phyloP scores from a whole-genome alignment of 164 flowering plant genomes.

The Kingdonia uniflora region DNA sequence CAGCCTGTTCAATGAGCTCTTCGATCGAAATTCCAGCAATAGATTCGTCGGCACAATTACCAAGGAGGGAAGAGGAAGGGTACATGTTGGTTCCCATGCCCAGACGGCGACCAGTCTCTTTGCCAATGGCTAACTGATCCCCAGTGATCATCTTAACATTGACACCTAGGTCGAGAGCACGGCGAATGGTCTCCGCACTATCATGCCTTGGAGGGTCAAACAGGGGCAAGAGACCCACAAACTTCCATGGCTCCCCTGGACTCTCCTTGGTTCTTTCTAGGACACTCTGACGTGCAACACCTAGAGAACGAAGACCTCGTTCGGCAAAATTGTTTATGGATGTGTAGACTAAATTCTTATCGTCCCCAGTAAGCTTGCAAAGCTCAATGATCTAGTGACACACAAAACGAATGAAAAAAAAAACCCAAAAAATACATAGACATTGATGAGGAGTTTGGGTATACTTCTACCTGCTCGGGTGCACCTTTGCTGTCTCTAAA shows the following conservation, averaged over 20 bases:
- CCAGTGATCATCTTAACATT: constrained; percentile 95
- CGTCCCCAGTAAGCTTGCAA: constrained; percentile 43
- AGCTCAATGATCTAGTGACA: constrained; percentile 59
- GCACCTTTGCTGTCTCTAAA: constrained; percentile 37
- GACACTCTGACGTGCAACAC: constrained; percentile 51
- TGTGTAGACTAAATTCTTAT: constrained; percentile 29
- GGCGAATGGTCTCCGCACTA: constrained; percentile 86
- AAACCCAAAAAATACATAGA: too few species aligned
- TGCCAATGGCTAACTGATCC: constrained; percentile 85
- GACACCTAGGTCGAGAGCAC: constrained; percentile 80
- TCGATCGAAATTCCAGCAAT: constrained; percentile 53
- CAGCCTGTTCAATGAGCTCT: constrained; percentile 83
- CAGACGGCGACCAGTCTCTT: constrained; percentile 83
- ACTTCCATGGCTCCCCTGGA: constrained; percentile 68
- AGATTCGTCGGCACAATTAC: constrained; percentile 51
- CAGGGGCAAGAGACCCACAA: constrained; percentile 75
- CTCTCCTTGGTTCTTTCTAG: constrained; percentile 77
- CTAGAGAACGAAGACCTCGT: constrained; percentile 75
- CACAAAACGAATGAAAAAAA: too few species aligned
- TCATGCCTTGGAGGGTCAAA: constrained; percentile 91
- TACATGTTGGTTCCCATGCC: constrained; percentile 98
- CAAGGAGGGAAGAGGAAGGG: constrained; percentile 75
- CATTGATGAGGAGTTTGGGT: neutral
- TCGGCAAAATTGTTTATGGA: constrained; percentile 49
- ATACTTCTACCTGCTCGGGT: constrained; percentile 25